These are phyloP conservation scores for Dillenia turbinata DNA, from an alignment of 164 flowering plant species.

Conservation along the genomic window DNA sequence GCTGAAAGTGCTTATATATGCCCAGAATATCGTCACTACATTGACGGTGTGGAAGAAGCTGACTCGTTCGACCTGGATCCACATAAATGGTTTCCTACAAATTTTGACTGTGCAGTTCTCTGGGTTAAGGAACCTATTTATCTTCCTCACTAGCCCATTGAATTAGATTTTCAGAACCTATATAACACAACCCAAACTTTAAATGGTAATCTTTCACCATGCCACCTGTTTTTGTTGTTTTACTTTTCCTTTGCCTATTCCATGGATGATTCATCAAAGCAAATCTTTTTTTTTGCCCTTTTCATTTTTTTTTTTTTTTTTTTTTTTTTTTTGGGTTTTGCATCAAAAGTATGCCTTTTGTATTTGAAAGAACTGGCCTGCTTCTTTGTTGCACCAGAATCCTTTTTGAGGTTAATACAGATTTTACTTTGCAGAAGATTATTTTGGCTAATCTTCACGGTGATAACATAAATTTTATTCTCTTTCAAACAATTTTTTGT, in stretches of 20 bases:
- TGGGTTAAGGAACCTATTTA: conserved; percentile 73
- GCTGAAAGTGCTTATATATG: conserved; percentile 98
- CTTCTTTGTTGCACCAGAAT: too few species aligned
- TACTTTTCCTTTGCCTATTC: background rate
- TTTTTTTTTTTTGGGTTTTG: too few species aligned
- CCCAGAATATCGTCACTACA: conserved; percentile 77
- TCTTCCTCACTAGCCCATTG: background rate
- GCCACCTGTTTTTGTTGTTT: background rate
- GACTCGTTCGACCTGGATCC: conserved; percentile 94
- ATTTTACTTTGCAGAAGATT: background rate
- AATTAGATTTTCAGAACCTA: too few species aligned
- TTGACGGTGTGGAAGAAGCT: conserved; percentile 85
- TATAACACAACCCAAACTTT: background rate
- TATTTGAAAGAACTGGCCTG: too few species aligned
- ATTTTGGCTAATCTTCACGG: background rate
- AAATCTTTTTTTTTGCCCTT: too few species aligned
- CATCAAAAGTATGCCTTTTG: too few species aligned
- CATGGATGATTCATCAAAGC: too few species aligned
- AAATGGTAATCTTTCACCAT: background rate
- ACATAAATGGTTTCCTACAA: conserved; percentile 92
- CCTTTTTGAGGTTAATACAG: too few species aligned
- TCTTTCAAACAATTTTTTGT: conserved; percentile 1
- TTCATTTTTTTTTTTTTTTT: too few species aligned
- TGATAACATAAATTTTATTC: conserved; percentile 8
- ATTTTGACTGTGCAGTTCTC: conserved; percentile 87